Evolutionary conservation across 73 alveolate genomes (phyloP).

Genomic region (Strombidium stylifer): DNA sequence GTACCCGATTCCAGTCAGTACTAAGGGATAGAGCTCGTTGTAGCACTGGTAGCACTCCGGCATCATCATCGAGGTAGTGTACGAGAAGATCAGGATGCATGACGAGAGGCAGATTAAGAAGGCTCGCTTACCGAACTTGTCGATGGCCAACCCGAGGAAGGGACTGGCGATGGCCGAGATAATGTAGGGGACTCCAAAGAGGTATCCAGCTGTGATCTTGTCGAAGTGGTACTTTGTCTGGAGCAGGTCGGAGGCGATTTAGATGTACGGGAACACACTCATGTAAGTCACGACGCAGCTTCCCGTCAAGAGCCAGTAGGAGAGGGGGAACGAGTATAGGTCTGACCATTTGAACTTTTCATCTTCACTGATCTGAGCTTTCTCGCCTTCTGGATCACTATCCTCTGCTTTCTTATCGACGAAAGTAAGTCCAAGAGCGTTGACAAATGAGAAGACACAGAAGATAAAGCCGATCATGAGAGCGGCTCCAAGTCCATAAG

Average conservation of each 20-base stretch:
- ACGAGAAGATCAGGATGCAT: slow-evolving; percentile 42
- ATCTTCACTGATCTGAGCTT: slow-evolving; percentile 42
- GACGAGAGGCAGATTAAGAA: slow-evolving; percentile 30
- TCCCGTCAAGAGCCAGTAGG: slow-evolving; percentile 65
- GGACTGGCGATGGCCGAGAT: slow-evolving; percentile 83
- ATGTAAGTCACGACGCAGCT: slow-evolving; percentile 71
- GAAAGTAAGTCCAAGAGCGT: slow-evolving; percentile 45
- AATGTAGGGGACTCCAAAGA: slow-evolving; percentile 42
- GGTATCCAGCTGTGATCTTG: slow-evolving; percentile 55
- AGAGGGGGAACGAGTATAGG: slow-evolving; percentile 60
- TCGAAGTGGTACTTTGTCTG: slow-evolving; percentile 51
- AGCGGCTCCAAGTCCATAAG: slow-evolving; percentile 53
- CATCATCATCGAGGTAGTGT: slow-evolving; percentile 33
- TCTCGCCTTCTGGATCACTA: background rate
- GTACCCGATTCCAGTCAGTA: slow-evolving; percentile 71
- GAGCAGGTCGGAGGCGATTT: slow-evolving; percentile 61
- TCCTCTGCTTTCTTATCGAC: slow-evolving; percentile 56
- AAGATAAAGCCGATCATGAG: slow-evolving; percentile 58
- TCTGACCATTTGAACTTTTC: slow-evolving; percentile 74
- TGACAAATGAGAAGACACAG: slow-evolving; percentile 48
- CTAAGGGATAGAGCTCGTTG: slow-evolving; percentile 51
- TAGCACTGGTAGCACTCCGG: slow-evolving; percentile 46
- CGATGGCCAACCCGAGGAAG: slow-evolving; percentile 66
- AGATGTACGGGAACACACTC: slow-evolving; percentile 68
- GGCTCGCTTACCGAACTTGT: slow-evolving; percentile 68